These are phyloP conservation scores for Scheffersomyces lignosus DNA, from an alignment of 805 yeast genomes.

Conservation along the genomic window DNA sequence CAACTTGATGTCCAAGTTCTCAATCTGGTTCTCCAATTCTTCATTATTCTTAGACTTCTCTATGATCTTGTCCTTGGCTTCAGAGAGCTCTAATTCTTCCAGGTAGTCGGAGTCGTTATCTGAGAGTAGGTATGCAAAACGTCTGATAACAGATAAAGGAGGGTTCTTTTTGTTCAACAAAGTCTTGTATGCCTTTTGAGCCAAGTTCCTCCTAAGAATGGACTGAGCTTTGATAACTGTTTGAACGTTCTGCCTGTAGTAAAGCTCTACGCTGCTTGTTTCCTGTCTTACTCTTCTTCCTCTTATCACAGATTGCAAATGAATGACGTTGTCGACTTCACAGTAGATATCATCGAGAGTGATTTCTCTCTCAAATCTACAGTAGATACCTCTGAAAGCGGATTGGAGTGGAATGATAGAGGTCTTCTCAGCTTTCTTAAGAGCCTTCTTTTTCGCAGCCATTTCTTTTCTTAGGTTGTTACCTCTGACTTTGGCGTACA, in stretches of 20 bases:
- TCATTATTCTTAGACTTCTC: conserved; percentile 71
- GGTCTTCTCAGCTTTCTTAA: conserved; percentile 12
- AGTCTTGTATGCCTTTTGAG: conserved; percentile 71
- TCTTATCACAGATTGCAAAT: conserved; percentile 56
- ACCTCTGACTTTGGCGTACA: conserved; percentile 49
- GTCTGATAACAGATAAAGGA: conserved; percentile 70
- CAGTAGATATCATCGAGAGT: conserved; percentile 53
- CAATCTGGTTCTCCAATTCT: conserved; percentile 68
- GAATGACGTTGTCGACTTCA: conserved; percentile 36
- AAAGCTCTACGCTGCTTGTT: conserved; percentile 30
- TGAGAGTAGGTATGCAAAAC: conserved; percentile 73
- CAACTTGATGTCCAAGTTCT: conserved; percentile 75
- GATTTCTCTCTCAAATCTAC: conserved; percentile 56
- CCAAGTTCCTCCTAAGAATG: conserved; percentile 62
- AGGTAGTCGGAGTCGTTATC: conserved; percentile 73
- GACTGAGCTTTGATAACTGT: conserved; percentile 75
- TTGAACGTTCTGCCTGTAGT: conserved; percentile 57
- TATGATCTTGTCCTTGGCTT: conserved; percentile 64
- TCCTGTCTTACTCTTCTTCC: conserved; percentile 45
- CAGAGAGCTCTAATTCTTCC: conserved; percentile 69
- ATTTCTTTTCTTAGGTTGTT: conserved; percentile 32
- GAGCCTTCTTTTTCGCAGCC: conserved; percentile 11
- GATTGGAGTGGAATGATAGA: conserved; percentile 54
- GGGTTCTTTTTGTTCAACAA: conserved; percentile 73
- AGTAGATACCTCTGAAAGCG: conserved; percentile 59